Evolutionary conservation across 129 eudicot genomes (phyloP).

Genomic region (Pittosporum tobira): DNA sequence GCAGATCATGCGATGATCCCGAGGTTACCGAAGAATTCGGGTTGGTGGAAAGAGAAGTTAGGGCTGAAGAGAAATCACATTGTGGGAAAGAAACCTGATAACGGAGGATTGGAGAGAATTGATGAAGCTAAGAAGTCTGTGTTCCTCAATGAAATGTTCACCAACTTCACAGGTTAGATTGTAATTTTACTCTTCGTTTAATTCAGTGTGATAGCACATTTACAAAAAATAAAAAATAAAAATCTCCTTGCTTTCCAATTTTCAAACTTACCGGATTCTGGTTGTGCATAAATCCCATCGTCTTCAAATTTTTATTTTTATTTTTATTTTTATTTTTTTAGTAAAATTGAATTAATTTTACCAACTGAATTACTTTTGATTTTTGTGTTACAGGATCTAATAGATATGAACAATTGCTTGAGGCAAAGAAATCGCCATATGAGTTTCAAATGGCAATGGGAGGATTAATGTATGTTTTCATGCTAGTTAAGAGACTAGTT

Average conservation of each 20-base stretch:
- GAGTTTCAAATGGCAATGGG: neutral
- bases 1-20: conserved; percentile 21
- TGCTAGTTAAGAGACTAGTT: neutral
- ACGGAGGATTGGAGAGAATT: conserved; percentile 56
- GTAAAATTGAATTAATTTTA: too few relatives aligned
- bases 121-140: conserved; percentile 46
- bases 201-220: too few relatives aligned
- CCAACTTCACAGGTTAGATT: conserved; percentile 26
- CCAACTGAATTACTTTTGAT: neutral
- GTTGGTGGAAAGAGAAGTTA: conserved; percentile 77
- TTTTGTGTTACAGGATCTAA: conserved; percentile 1
- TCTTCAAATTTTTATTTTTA: neutral
- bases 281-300: too few relatives aligned
- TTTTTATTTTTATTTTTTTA: neutral
- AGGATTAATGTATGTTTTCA: neutral
- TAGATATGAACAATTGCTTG: neutral
- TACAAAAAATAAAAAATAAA: too few relatives aligned
- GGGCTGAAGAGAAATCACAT: conserved; percentile 46
- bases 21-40: conserved; percentile 30
- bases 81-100: conserved; percentile 38
- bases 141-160: conserved; percentile 13
- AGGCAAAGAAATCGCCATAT: neutral
- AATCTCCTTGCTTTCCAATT: too few relatives aligned
- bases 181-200: too few relatives aligned
- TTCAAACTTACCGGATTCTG: too few relatives aligned